A percentile compares a stretch with the other conserved stretches of the same genome.
Conservation (phyloP, 1,139 yeast genomes). For the Arxiozyma slooffiae region DNA sequence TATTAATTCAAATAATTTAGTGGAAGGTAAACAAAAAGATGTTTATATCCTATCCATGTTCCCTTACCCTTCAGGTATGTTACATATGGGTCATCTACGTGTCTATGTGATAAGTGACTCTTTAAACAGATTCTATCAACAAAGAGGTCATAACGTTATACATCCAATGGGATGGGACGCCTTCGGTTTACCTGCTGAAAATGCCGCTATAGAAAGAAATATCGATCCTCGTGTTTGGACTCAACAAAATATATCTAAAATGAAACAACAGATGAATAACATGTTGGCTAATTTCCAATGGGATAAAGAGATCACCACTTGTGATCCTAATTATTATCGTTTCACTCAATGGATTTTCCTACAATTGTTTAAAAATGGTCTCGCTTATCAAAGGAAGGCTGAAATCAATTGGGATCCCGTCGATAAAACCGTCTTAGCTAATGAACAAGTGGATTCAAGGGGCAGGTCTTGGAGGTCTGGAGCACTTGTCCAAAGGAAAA, state of each 20-base stretch:
- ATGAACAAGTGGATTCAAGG: conserved; percentile 86
- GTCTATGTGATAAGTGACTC: conserved; percentile 89
- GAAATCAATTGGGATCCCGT: conserved; percentile 97
- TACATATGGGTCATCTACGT: conserved; percentile 89
- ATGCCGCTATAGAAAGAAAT: conserved; percentile 86
- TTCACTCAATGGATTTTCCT: conserved; percentile 86
- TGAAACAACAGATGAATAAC: conserved; percentile 69
- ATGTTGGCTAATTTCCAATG: conserved; percentile 90
- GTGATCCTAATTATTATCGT: conserved; percentile 77
- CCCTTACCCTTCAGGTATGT: conserved; percentile 88
- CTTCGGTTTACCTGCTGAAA: conserved; percentile 95
- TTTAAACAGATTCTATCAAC: conserved; percentile 64
- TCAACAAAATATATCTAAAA: conserved; percentile 55
- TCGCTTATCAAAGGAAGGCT: conserved; percentile 78
- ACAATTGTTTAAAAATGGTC: conserved; percentile 58
- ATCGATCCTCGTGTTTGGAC: conserved; percentile 83
- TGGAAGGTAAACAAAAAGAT: conserved; percentile 6
- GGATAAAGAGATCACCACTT: conserved; percentile 84
- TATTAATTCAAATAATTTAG: conserved; percentile 2
- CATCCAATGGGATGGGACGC: conserved; percentile 99
- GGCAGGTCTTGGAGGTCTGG: conserved; percentile 97
- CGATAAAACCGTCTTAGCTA: conserved; percentile 87
- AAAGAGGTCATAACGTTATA: conserved; percentile 66
- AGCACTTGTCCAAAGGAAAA: conserved; percentile 74
- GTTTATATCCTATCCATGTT: conserved; percentile 73